Evolutionary conservation across 148 eudicot genomes (phyloP).

Genomic region (Cornus controversa): DNA sequence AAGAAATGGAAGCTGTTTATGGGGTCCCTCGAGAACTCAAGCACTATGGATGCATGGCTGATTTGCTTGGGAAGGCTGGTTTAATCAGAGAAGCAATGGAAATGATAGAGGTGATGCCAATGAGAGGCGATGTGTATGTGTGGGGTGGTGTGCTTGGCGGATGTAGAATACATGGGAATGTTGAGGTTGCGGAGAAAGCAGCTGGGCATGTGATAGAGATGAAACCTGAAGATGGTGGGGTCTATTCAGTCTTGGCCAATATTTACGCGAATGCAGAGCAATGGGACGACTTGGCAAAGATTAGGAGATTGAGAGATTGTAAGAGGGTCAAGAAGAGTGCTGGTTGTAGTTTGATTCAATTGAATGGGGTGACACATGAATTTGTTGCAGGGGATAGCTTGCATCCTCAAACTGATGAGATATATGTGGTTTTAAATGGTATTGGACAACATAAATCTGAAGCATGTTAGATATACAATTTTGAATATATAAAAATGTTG

Average conservation of each 20-base stretch:
- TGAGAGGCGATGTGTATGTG: constrained; percentile 61
- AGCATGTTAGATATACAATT: constrained; percentile 9
- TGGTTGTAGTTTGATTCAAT: constrained; percentile 68
- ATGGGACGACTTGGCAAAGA: constrained; percentile 69
- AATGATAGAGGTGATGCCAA: constrained; percentile 72
- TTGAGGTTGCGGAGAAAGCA: constrained; percentile 65
- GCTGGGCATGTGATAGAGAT: constrained; percentile 54
- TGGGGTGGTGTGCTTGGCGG: constrained; percentile 91
- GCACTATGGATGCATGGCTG: constrained; percentile 92
- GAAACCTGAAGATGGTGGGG: constrained; percentile 77
- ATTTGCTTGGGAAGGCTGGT: constrained; percentile 76
- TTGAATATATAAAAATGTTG: too few relatives aligned
- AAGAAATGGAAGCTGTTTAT: constrained; percentile 52
- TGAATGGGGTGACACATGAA: constrained; percentile 57
- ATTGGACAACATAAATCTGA: constrained; percentile 51
- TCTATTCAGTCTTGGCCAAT: constrained; percentile 70
- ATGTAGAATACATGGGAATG: constrained; percentile 65
- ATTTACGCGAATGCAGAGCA: constrained; percentile 62
- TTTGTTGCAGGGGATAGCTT: constrained; percentile 69
- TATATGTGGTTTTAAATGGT: constrained; percentile 40
- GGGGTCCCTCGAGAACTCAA: constrained; percentile 64
- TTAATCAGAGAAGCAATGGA: constrained; percentile 59
- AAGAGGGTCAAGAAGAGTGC: constrained; percentile 55
- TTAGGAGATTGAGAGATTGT: constrained; percentile 55
- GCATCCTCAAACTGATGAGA: constrained; percentile 56